Conservation (phyloP, 495 filamentous ascomycete species). For the Lepraria neglecta region DNA sequence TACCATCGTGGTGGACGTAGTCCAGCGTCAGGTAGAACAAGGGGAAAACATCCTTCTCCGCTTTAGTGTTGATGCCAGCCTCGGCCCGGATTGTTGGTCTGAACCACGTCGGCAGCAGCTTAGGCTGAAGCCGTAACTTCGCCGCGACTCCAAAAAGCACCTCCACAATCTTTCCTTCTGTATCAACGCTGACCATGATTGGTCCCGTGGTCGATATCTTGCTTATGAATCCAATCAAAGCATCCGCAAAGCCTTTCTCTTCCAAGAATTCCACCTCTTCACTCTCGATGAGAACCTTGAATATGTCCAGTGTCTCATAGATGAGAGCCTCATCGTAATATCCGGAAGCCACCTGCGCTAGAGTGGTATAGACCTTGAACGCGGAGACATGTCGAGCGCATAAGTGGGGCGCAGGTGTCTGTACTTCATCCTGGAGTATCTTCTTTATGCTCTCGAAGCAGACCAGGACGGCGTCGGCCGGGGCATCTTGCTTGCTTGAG, state of each 20-base stretch:
- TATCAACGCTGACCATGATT: conserved; percentile 57
- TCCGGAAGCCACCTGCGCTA: conserved; percentile 76
- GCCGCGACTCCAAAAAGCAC: conserved; percentile 88
- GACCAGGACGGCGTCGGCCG: conserved; percentile 44
- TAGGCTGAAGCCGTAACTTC: conserved; percentile 84
- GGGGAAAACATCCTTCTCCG: conserved; percentile 88
- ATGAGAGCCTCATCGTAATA: conserved; percentile 75
- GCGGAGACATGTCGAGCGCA: conserved; percentile 78
- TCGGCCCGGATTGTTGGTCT: conserved; percentile 34
- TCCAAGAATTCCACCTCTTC: conserved; percentile 92
- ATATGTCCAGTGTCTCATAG: conserved; percentile 72
- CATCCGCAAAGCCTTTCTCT: conserved; percentile 72
- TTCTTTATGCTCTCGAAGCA: conserved; percentile 64
- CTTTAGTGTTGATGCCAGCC: background rate
- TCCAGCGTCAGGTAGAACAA: conserved; percentile 92
- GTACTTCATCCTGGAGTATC: conserved; percentile 81
- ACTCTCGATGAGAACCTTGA: conserved; percentile 85
- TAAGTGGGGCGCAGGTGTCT: conserved; percentile 77
- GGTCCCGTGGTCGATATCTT: conserved; percentile 55
- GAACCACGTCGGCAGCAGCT: conserved; percentile 86
- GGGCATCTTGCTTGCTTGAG: conserved; percentile 45
- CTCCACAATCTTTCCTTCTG: conserved; percentile 80
- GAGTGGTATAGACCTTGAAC: conserved; percentile 77
- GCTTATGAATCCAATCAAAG: conserved; percentile 70
- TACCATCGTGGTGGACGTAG: conserved; percentile 89